Conservation (phyloP, 208 protist species). For the Chromosphaera perkinsii region DNA sequence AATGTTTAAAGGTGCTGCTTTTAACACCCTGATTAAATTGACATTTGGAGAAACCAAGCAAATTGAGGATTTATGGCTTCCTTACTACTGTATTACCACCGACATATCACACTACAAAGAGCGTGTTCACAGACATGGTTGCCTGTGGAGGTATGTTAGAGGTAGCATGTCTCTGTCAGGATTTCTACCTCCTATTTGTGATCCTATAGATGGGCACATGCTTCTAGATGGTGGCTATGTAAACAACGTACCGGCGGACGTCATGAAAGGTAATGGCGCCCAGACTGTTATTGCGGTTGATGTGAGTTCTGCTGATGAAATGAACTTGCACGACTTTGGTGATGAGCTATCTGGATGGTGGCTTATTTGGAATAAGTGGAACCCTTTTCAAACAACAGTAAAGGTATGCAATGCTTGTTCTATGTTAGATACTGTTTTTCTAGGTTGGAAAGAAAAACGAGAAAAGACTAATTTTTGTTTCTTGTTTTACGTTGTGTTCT, state of each 20-base stretch:
- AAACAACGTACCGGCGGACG: constrained; percentile 29
- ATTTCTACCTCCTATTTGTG: constrained; percentile 44
- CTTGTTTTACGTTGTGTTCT: neutral
- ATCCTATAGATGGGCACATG: constrained; percentile 22
- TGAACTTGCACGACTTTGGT: constrained; percentile 29
- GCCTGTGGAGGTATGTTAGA: constrained; percentile 28
- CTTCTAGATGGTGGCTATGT: constrained; percentile 40
- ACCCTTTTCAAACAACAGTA: constrained; percentile 32
- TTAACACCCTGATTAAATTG: constrained; percentile 20
- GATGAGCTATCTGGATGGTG: constrained; percentile 34
- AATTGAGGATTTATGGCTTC: constrained; percentile 37
- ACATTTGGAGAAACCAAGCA: constrained; percentile 6
- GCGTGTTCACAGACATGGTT: constrained; percentile 22
- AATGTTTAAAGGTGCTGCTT: constrained; percentile 13
- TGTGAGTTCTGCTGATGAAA: constrained; percentile 21
- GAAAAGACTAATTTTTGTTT: neutral
- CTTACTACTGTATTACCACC: constrained; percentile 36
- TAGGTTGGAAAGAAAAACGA: neutral
- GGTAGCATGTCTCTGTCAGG: constrained; percentile 39
- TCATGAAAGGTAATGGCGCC: constrained; percentile 29
- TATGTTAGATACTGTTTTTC: neutral
- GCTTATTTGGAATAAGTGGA: constrained; percentile 22
- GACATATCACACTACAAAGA: constrained; percentile 17
- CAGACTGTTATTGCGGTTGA: constrained; percentile 37
- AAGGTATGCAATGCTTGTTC: constrained; percentile 9